Evolutionary conservation across 306 rosid species (phyloP).

Genomic region (Nissolia schottii): DNA sequence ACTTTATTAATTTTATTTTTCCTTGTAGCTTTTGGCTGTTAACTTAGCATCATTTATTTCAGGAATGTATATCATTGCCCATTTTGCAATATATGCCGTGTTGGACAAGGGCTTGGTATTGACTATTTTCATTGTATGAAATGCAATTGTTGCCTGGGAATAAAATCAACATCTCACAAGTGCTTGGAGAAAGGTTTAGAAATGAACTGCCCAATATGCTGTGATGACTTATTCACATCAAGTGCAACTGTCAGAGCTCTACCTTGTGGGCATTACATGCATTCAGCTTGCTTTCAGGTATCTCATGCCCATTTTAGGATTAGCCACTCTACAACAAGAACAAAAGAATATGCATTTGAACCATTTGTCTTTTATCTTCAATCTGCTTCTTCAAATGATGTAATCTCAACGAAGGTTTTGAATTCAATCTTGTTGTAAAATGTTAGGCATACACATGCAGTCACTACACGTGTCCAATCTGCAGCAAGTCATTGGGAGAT

Average conservation of each 20-base stretch:
- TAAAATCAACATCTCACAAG: constrained; percentile 77
- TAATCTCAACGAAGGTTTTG: constrained; percentile 3
- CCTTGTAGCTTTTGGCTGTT: background rate
- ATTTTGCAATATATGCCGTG: constrained; percentile 95
- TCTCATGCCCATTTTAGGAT: constrained; percentile 4
- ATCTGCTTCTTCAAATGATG: background rate
- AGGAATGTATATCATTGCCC: constrained; percentile 98
- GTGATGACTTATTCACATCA: constrained; percentile 90
- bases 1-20: constrained; percentile 8
- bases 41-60: constrained; percentile 20
- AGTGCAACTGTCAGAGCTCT: constrained; percentile 92
- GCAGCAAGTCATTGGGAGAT: constrained; percentile 99
- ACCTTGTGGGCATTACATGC: constrained; percentile 99
- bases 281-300: constrained; percentile 99
- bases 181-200: constrained; percentile 95
- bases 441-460: constrained; percentile 92
- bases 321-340: background rate
- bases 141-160: constrained; percentile 95
- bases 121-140: constrained; percentile 97
- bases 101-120: constrained; percentile 92
- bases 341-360: background rate
- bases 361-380: background rate
- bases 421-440: constrained; percentile 31
- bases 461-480: constrained; percentile 97
- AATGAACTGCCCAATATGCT: constrained; percentile 98